Base-by-base conservation (phyloP, 768 basidiomycete species). In the Termitomyces sp. region DNA sequence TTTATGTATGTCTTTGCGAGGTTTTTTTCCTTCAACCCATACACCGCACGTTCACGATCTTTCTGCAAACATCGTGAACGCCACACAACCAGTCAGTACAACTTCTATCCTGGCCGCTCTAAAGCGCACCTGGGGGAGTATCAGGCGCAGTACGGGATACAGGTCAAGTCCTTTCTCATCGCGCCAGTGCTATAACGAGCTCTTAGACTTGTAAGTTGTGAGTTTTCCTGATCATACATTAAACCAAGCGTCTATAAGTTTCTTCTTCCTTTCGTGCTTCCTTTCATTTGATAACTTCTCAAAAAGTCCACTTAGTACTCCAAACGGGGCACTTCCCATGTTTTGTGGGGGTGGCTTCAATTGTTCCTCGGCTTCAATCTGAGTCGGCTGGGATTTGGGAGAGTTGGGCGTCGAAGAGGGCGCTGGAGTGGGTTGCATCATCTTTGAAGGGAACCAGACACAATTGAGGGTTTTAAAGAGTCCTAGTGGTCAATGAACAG, bases 21-120 rank as follows among this genome's bases (percentile, higher is more conserved):
- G 66, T 89, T 91, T 73, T 89, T 90, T 75, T 99, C 97, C 68
- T 99, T 99, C 62, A 97, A 71, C 14, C 94, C 91, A 69, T 98
- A 99, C 0, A 94, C 86, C 0, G 91, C 82, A 53, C 97, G 85
- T 60, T 98, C 93, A 35, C 88, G 81, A 68, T 98, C 97, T 82
- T 97, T 91, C 94, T 98, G 68, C 21, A 56, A 14, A 17, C 33
- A 50, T 28, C n/a, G 19, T 41, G 23, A 44, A 51, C 41, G 35
- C 50, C 44, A 49, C 31, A 48, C 12, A 35, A 30, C 31, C 1
- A 35, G 50, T 66, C 52, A 60, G 23, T 26, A 21, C 19, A 9
- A 19, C 19, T 28, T 6, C 14, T 28, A 14, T 31, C 17, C 17
- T 11, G 8, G 10, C 14, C 43, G 19, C 26, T 8, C 40, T 53